These are phyloP conservation scores for Trichoderma koningii DNA, from an alignment of 2,329 filamentous ascomycete genomes.

Conservation along the genomic window DNA sequence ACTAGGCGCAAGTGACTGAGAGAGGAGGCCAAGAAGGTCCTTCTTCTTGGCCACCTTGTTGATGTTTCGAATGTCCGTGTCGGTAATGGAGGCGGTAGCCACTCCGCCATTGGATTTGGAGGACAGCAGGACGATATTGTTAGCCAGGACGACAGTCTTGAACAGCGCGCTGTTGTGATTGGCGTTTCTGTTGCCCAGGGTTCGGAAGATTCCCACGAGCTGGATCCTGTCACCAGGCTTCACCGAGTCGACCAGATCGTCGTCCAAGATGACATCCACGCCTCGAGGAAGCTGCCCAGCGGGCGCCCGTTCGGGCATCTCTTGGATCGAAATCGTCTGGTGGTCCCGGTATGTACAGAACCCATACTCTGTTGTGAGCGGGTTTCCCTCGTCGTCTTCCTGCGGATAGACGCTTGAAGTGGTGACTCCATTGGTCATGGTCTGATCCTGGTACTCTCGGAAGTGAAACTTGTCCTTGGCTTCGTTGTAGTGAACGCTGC, in stretches of 20 bases:
- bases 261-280: constrained; percentile 94
- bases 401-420: constrained; percentile 93
- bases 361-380: constrained; percentile 91
- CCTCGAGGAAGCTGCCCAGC: constrained; percentile 93
- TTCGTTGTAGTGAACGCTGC: constrained; percentile 96
- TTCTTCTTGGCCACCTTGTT: constrained; percentile 96
- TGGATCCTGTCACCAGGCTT: constrained; percentile 97
- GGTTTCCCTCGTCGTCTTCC: constrained; percentile 89
- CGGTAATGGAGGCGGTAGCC: constrained; percentile 87
- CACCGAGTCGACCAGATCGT: constrained; percentile 90
- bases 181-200: constrained; percentile 91
- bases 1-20: constrained; percentile 91
- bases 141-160: constrained; percentile 89
- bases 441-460: constrained; percentile 92
- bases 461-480: constrained; percentile 82
- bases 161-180: constrained; percentile 89
- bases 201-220: constrained; percentile 93
- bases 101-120: constrained; percentile 96
- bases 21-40: constrained; percentile 88
- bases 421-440: constrained; percentile 89
- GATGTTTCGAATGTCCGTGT: constrained; percentile 97
- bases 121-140: constrained; percentile 91
- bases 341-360: constrained; percentile 96
- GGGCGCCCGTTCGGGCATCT: constrained; percentile 96
- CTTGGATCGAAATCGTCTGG: constrained; percentile 96